Conservation (phyloP, 2,329 filamentous ascomycete species). For the Penicillium sp. region DNA sequence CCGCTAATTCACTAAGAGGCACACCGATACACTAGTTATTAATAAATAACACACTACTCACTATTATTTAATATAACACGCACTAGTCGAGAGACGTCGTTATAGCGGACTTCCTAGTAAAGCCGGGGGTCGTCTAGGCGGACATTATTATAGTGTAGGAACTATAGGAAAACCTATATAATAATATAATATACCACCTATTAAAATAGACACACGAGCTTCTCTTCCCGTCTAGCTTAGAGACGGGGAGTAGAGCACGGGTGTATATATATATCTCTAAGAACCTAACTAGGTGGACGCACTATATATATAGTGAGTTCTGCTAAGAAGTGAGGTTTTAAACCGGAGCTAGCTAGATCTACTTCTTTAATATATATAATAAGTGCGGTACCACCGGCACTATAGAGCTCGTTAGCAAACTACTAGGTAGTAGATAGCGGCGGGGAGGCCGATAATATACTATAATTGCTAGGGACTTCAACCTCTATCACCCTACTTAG, state of each 20-base stretch:
- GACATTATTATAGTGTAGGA: not conserved
- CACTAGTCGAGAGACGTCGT: not conserved
- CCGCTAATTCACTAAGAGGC: no score
- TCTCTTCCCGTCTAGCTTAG: not conserved
- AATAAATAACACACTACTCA: not conserved
- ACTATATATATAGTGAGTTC: no score
- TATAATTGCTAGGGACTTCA: not conserved
- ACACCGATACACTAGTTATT: not conserved
- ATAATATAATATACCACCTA: not conserved
- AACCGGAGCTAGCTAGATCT: not conserved
- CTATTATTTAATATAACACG: not conserved
- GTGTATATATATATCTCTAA: not conserved
- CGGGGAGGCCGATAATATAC: no score
- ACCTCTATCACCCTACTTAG: no score
- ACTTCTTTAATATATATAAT: not conserved
- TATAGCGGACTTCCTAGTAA: not conserved
- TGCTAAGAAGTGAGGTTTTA: no score
- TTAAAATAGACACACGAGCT: not conserved
- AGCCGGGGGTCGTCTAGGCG: fast-evolving
- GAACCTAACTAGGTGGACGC: not conserved
- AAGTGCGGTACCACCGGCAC: not conserved
- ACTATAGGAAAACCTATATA: not conserved
- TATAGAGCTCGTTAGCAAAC: no score
- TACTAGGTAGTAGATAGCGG: no score
- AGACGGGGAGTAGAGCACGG: no score